Base-by-base conservation (phyloP, 2,329 filamentous ascomycete species). In the Pseudogymnoascus sp. region DNA sequence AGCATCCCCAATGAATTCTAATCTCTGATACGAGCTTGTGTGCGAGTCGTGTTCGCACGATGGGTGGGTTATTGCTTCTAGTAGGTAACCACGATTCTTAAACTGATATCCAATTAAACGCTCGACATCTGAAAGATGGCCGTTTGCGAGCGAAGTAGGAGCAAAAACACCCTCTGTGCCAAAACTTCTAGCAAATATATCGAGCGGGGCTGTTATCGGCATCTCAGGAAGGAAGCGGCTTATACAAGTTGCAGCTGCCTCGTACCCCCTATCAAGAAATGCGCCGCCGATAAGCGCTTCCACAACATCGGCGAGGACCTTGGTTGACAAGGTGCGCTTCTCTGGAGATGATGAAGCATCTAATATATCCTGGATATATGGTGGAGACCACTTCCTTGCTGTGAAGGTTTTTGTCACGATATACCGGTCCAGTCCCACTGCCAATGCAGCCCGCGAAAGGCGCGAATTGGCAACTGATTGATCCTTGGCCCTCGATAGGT, bases 1-100 rank as follows among this genome's bases (percentile, higher is more conserved):
- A 0, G 91, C 84, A 69, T 97, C 93, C 0, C 93, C 93, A 0
- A 97, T 78, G 70, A 95, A 96, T 71, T 97, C 93, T 0, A 97
- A 82, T 0, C 92, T 84, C 68, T 97, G 89, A 11, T 85, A 81
- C 21, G 75, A 79, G 2, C 78, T 78, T 4, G 81, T 77, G 14
- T 76, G 74, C 31, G 78, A 78, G 60, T 79, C 81, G 4, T 73
- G 63, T 46, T 72, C 74, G 69, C 72, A 79, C 0, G 90, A 93
- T 0, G 85, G 78, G 71, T 97, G 93, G 0, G 92, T 96, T 60
- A 93, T 79, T 2, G 93, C 89, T 75, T 97, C 90, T 0, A 89
- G 71, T 0, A 97, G 80, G 0, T 96, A 78, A 0, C 80, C 72
- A 66, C 87, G 85, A 68, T 90, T 87, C 1, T 67, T 75, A 73